Conservation (phyloP, 306 rosid genomes). For the Albizia julibrissin region DNA sequence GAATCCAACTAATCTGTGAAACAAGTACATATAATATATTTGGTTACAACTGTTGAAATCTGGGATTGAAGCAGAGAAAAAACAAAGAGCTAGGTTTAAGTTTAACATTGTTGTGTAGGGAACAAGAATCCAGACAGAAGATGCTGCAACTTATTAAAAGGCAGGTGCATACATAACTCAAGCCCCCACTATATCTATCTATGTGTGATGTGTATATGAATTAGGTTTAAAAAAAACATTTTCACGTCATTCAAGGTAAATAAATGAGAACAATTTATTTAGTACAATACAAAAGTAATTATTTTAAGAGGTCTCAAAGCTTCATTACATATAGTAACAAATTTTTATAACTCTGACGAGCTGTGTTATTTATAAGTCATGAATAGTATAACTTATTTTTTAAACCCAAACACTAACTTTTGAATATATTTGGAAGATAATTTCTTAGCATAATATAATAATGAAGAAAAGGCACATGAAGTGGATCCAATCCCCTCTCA, state of each 20-base stretch:
- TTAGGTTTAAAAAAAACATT: no score
- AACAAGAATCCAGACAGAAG: constrained; percentile 24
- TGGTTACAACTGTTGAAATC: neutral
- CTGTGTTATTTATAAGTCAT: neutral
- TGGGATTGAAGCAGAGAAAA: neutral
- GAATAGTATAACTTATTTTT: neutral
- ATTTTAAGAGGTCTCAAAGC: no score
- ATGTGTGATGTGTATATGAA: no score
- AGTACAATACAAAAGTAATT: no score
- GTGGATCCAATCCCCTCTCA: neutral
- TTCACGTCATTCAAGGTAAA: no score
- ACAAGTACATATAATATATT: neutral
- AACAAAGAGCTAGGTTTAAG: neutral
- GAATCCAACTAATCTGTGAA: neutral
- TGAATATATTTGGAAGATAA: neutral
- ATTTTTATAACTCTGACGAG: neutral
- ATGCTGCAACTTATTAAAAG: neutral
- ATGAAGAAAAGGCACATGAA: neutral
- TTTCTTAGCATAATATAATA: neutral
- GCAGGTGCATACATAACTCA: neutral
- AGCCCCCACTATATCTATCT: neutral
- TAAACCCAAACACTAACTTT: neutral
- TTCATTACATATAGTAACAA: no score
- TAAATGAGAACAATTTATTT: no score
- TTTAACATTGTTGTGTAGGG: constrained; percentile 10